phyloP scores from a whole-genome alignment of 179 eudicot species.

The Amaranthus tricolor region DNA sequence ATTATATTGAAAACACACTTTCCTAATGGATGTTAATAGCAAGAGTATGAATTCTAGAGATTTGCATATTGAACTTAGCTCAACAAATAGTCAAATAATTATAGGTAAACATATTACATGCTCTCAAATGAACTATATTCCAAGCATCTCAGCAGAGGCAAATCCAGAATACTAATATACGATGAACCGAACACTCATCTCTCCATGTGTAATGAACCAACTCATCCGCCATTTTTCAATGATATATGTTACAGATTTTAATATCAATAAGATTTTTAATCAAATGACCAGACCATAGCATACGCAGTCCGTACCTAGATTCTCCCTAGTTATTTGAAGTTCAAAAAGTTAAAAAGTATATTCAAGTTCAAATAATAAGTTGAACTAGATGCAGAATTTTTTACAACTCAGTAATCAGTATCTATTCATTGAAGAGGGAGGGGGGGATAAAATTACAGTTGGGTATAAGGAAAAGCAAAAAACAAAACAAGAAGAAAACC shows the following conservation, averaged over 20 bases:
- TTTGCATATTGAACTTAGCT: too few species aligned
- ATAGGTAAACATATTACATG: not conserved
- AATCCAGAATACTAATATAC: not conserved
- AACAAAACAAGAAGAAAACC: not conserved
- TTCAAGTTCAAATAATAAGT: too few species aligned
- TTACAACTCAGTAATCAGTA: constrained; percentile 17
- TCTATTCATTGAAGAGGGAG: constrained; percentile 4
- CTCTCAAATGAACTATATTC: not conserved
- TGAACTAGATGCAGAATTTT: not conserved
- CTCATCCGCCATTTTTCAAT: too few species aligned
- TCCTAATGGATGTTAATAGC: too few species aligned
- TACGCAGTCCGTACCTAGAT: too few species aligned
- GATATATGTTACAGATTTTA: not conserved
- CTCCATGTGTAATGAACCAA: too few species aligned
- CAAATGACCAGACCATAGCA: not conserved
- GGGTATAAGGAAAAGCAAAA: not conserved
- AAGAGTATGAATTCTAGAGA: too few species aligned
- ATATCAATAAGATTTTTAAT: too few species aligned
- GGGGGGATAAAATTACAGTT: constrained; percentile 15
- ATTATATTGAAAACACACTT: too few species aligned
- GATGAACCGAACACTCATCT: too few species aligned
- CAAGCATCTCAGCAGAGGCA: not conserved
- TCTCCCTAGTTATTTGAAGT: too few species aligned
- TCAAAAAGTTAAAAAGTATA: too few species aligned
- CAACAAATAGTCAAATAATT: not conserved